A percentile compares a stretch with the other conserved stretches of the same genome.
Conservation (phyloP, 495 filamentous ascomycete species). For the Podospora pseudoanserina region DNA sequence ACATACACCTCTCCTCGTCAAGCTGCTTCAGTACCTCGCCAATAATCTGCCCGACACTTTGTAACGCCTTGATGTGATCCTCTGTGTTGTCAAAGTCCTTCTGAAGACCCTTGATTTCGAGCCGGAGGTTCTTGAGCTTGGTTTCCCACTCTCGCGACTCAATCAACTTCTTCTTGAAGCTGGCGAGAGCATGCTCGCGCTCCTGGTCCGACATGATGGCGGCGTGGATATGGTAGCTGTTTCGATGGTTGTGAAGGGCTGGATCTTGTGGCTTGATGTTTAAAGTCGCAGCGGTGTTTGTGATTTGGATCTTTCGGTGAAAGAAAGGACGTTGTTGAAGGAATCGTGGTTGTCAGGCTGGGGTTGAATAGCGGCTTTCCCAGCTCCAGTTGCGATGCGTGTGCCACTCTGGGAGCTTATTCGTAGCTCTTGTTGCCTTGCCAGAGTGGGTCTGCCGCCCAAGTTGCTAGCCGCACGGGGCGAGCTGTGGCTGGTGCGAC, state of each 20-base stretch:
- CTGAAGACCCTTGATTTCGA: constrained; percentile 92
- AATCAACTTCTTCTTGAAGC: constrained; percentile 88
- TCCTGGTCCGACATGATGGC: constrained; percentile 54
- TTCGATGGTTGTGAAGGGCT: neutral
- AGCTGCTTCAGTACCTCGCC: constrained; percentile 98
- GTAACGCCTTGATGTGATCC: constrained; percentile 98
- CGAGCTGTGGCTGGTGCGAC: neutral
- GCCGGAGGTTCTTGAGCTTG: constrained; percentile 84
- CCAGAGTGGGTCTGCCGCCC: constrained; percentile 14
- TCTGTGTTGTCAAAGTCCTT: constrained; percentile 95
- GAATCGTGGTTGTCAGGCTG: constrained; percentile 5
- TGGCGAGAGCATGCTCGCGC: constrained; percentile 76
- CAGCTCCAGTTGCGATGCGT: constrained; percentile 7
- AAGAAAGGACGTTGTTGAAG: neutral
- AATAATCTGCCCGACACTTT: constrained; percentile 99
- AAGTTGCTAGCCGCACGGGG: neutral
- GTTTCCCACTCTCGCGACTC: constrained; percentile 98
- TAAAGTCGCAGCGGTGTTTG: neutral
- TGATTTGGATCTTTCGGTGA: neutral
- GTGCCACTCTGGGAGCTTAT: constrained; percentile 18
- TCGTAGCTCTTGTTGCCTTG: constrained; percentile 26
- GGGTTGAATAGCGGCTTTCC: neutral
- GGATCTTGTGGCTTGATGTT: neutral
- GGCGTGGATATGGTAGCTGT: neutral
- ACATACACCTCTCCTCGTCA: constrained; percentile 96